These are phyloP conservation scores for Candida glucosophila DNA, from an alignment of 1,139 yeast genomes.

Conservation along the genomic window DNA sequence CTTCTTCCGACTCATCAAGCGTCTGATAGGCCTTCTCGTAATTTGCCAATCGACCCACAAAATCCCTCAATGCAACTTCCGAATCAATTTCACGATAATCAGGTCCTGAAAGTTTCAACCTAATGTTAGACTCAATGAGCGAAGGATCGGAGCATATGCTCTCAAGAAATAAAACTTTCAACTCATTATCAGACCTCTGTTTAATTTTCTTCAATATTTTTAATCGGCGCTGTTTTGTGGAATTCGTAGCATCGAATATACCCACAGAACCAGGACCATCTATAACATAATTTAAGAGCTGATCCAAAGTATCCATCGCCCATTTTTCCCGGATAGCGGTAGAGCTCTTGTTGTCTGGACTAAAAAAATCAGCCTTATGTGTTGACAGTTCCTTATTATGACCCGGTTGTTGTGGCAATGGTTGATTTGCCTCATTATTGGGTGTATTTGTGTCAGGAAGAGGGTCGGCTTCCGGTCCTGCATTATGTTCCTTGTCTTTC, in stretches of 20 bases:
- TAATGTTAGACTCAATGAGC: conserved; percentile 73
- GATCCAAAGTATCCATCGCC: conserved; percentile 93
- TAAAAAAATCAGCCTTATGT: conserved; percentile 79
- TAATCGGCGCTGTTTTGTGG: conserved; percentile 66
- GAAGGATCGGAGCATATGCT: conserved; percentile 76
- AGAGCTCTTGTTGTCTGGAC: conserved; percentile 65
- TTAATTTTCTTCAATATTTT: conserved; percentile 63
- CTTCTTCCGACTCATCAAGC: conserved; percentile 69
- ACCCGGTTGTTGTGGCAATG: conserved; percentile 1
- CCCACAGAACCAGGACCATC: conserved; percentile 87
- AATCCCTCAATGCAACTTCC: conserved; percentile 69
- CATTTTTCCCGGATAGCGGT: conserved; percentile 75
- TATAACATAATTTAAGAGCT: conserved; percentile 69
- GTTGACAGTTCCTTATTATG: conserved; percentile 10
- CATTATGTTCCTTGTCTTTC: conserved; percentile 48
- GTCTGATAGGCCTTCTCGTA: conserved; percentile 90
- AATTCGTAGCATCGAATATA: conserved; percentile 90
- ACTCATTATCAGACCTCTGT: conserved; percentile 60
- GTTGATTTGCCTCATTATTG: conserved; percentile 16
- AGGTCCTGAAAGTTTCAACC: conserved; percentile 85
- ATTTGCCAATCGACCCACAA: conserved; percentile 70
- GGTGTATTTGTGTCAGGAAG: conserved; percentile 53
- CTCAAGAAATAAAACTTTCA: conserved; percentile 79
- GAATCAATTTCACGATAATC: conserved; percentile 87
- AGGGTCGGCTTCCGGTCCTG: conserved; percentile 69